These are phyloP conservation scores for Pseudogymnoascus sp. DNA, from an alignment of 2,329 filamentous ascomycete genomes.

Conservation along the genomic window DNA sequence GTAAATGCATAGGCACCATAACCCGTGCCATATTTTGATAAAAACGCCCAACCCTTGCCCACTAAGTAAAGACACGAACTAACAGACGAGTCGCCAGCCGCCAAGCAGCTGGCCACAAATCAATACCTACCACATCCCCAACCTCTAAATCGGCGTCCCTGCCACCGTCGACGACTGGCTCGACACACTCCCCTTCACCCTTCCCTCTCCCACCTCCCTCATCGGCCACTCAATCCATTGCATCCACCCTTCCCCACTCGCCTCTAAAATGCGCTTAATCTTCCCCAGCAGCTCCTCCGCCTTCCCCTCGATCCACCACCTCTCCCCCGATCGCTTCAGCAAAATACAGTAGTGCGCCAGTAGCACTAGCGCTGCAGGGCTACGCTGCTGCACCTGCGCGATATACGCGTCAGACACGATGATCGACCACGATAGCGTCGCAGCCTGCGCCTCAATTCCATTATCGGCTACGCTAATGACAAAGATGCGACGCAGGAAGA, in stretches of 20 bases:
- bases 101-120: neutral
- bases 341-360: conserved; percentile 33
- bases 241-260: conserved; percentile 15
- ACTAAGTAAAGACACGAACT: neutral
- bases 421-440: conserved; percentile 33
- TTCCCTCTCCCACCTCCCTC: conserved; percentile 12
- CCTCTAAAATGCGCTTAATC: conserved; percentile 21
- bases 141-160: neutral
- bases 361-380: conserved; percentile 32
- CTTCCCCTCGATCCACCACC: conserved; percentile 40
- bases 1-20: conserved; percentile 1
- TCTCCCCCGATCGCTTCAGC: conserved; percentile 30
- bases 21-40: neutral
- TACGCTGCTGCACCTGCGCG: conserved; percentile 28
- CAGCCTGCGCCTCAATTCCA: conserved; percentile 16
- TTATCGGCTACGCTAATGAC: conserved; percentile 18
- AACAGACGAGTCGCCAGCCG: neutral
- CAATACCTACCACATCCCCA: neutral
- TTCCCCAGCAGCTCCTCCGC: conserved; percentile 32
- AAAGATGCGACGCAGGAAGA: conserved; percentile 16
- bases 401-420: conserved; percentile 27
- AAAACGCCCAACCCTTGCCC: neutral
- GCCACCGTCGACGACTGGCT: neutral
- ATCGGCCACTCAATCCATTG: conserved; percentile 18
- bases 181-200: neutral